Evolutionary conservation across 352 stramenopile genomes (phyloP), one percentile per base, ranked within the genome.

Genomic region (Bremia lactucae): DNA sequence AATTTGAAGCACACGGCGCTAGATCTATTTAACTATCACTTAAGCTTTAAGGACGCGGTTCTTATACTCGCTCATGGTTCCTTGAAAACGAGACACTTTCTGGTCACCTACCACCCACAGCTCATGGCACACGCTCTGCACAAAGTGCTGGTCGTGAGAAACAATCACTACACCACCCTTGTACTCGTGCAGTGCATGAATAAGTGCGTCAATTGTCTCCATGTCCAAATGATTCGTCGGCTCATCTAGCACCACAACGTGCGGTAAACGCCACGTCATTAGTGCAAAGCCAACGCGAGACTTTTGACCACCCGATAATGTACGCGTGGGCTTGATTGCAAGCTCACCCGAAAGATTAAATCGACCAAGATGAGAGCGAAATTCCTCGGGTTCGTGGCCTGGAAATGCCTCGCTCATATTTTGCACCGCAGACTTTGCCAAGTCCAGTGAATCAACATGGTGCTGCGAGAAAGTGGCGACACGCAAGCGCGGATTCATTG

Each of bases 111-210:
- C 80, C 35, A 92, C 80, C 90, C 90, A 98, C 4, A 98, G 62
- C 62, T 98, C 91, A 23, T 86, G 59, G 52, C 88, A 97, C 26
- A 96, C 84, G 48, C 95, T 93, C 31, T 89, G 96, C 54, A 98
- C 93, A 51, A 98, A 98, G 71, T 98, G 97, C 62, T 96, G 80
- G 84, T 98, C 94, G 69, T 98, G 95, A 2, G 89, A 97, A 13
- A 99, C 93, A 33, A 99, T 81, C 42, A 99, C 71, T 4, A 97
- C 93, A 50, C 89, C 95, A 35, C 96, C 96, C 49, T 95, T 95
- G 83, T 96, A 99, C 33, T 90, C 82, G 14, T 91, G 70, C 26
- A 99, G 63, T 13, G 86, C 94, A 59, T 98, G 93, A 54, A 98
- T 96, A 22, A 98, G 68, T 68, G 88, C 77, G 25, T 89, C 76